phyloP scores from a whole-genome alignment of 2,329 filamentous ascomycete genomes.

The Colletotrichum trifolii region DNA sequence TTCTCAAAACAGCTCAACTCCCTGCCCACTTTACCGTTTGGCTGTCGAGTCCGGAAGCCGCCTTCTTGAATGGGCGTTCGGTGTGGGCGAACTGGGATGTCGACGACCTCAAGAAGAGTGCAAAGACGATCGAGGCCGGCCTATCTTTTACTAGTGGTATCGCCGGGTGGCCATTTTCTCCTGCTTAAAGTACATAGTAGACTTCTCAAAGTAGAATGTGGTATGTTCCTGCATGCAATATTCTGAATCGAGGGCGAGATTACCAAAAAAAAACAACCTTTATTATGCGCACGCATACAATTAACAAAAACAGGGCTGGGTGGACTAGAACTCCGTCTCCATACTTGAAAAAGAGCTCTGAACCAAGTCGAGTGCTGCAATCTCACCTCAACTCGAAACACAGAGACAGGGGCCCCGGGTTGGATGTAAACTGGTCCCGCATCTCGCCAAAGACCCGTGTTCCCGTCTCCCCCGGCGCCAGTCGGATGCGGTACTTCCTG shows the following conservation, averaged over 20 bases:
- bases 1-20: slow-evolving; percentile 44
- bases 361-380: not conserved
- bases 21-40: slow-evolving; percentile 56
- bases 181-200: not conserved
- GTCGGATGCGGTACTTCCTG: slow-evolving; percentile 29
- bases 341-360: not conserved
- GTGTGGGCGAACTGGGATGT: slow-evolving; percentile 64
- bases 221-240: no score
- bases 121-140: slow-evolving; percentile 17
- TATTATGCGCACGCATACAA: not conserved
- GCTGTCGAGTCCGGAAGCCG: slow-evolving; percentile 56
- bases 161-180: slow-evolving; percentile 26
- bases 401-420: slow-evolving; percentile 32
- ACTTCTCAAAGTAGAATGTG: not conserved
- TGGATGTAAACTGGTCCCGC: slow-evolving; percentile 33
- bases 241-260: no score
- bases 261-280: no score
- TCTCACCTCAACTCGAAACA: slow-evolving; percentile 33
- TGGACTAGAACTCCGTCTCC: not conserved
- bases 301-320: slow-evolving; percentile 1
- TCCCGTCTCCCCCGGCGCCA: slow-evolving; percentile 31
- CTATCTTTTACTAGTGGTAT: slow-evolving; percentile 26
- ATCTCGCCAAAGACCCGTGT: slow-evolving; percentile 33
- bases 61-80: slow-evolving; percentile 57
- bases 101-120: slow-evolving; percentile 54